A percentile compares a stretch with the other conserved stretches of the same genome.
phyloP scores from a whole-genome alignment of 2,329 filamentous ascomycete genomes.

The Trichoderma sp. region DNA sequence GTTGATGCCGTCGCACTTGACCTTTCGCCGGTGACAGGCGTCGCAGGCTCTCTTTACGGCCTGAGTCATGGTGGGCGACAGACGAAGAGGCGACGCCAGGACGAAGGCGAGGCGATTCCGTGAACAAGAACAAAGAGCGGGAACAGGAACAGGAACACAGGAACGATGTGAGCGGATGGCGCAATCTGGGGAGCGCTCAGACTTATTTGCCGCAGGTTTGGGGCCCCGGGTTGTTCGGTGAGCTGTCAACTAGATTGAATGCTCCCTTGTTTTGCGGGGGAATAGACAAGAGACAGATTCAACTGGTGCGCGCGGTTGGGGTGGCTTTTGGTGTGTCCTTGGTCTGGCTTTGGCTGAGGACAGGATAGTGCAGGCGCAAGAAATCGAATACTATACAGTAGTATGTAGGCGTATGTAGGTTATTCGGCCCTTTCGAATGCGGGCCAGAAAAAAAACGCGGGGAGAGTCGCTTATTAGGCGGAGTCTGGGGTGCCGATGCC shows the following conservation, averaged over 20 bases:
- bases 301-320: neutral
- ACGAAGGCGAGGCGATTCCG: neutral
- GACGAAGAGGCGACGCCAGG: neutral
- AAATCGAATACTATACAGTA: neutral
- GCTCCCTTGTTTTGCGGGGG: neutral
- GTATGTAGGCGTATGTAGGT: conserved; percentile 14
- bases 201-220: conserved; percentile 10
- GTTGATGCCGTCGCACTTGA: conserved; percentile 69
- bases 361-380: neutral
- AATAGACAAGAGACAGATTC: conserved; percentile 1
- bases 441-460: conserved; percentile 19
- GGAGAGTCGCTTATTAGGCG: conserved; percentile 21
- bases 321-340: neutral
- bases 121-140: neutral
- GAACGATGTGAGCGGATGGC: neutral
- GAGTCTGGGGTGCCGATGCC: conserved; percentile 14
- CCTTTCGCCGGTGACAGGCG: conserved; percentile 71
- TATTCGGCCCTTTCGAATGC: conserved; percentile 23
- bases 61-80: conserved; percentile 42
- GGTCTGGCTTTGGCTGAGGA: neutral
- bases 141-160: neutral
- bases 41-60: conserved; percentile 65
- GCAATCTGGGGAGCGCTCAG: conserved; percentile 9
- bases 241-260: neutral
- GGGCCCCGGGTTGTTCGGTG: neutral